Conservation (phyloP, 2,329 filamentous ascomycete species). For the Aspergillus bombycis region DNA sequence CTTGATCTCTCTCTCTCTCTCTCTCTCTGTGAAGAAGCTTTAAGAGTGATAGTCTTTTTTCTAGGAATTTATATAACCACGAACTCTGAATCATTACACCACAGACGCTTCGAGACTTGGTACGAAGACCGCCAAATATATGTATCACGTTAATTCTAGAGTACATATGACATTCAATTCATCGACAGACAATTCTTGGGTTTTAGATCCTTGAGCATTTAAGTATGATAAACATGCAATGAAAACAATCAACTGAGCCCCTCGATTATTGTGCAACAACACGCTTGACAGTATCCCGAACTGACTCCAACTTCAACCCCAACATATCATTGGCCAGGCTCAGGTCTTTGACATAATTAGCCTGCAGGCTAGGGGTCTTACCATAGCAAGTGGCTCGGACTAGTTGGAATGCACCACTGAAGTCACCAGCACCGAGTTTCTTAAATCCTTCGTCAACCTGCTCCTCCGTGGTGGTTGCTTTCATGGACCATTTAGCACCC, state of each 20-base stretch:
- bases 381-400: constrained; percentile 27
- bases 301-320: constrained; percentile 24
- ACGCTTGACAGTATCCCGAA: constrained; percentile 23
- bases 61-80: no score
- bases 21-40: no score
- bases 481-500: constrained; percentile 55
- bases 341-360: constrained; percentile 29
- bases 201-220: background rate
- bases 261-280: background rate
- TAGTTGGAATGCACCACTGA: constrained; percentile 26
- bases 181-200: background rate
- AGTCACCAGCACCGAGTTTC: constrained; percentile 27
- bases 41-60: no score
- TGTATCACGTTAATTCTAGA: background rate
- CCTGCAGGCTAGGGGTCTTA: constrained; percentile 21
- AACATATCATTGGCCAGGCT: constrained; percentile 26
- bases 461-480: constrained; percentile 35
- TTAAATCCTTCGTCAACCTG: constrained; percentile 20
- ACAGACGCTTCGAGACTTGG: no score
- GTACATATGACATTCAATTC: background rate
- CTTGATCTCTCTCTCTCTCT: no score
- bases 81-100: no score
- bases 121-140: no score
- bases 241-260: background rate
- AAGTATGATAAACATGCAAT: background rate